Percentiles rank a stretch among this genome's conserved stretches.
Evolutionary conservation across 2,329 filamentous ascomycete species (phyloP).

Genomic region (Plenodomus tracheiphilus): DNA sequence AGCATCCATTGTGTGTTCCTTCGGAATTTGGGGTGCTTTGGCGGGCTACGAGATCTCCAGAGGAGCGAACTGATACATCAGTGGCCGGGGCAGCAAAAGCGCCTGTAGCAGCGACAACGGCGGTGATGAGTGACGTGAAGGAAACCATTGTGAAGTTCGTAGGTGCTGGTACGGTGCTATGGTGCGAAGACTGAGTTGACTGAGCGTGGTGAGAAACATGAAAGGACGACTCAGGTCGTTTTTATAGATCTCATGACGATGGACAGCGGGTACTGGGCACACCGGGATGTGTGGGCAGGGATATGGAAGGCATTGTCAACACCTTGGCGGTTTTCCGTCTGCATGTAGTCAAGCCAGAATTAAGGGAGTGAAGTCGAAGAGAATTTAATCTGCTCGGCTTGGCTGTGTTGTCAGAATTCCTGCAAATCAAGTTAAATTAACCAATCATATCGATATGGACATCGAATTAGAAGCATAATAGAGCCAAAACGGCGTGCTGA

Average conservation of each 20-base stretch:
- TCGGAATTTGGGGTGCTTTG: conserved; percentile 52
- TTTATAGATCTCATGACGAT: conserved; percentile 17
- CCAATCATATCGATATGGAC: conserved; percentile 2
- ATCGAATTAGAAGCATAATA: not conserved
- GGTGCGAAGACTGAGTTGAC: conserved; percentile 10
- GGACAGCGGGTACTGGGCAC: conserved; percentile 8
- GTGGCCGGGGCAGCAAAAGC: conserved; percentile 33
- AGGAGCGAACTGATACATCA: conserved; percentile 44
- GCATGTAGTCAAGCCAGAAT: conserved; percentile 21
- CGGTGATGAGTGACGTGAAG: conserved; percentile 32
- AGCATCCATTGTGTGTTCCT: conserved; percentile 61
- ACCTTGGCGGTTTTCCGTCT: conserved; percentile 14
- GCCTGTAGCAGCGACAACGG: conserved; percentile 27
- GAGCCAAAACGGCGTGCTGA: conserved; percentile 4
- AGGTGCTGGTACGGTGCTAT: not conserved
- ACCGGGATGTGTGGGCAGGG: conserved; percentile 10
- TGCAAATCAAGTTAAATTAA: not conserved
- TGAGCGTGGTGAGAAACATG: conserved; percentile 12
- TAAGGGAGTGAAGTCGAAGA: conserved; percentile 14
- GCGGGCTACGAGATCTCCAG: conserved; percentile 29
- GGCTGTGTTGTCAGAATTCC: conserved; percentile 10
- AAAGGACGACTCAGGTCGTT: conserved; percentile 17
- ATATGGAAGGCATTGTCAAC: conserved; percentile 16
- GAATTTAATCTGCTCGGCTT: conserved; percentile 21
- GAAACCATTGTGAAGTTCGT: conserved; percentile 29